A percentile compares a stretch with the other conserved stretches of the same genome.
Conservation (phyloP, 2,329 filamentous ascomycete species). For the Pseudocercospora ulei region DNA sequence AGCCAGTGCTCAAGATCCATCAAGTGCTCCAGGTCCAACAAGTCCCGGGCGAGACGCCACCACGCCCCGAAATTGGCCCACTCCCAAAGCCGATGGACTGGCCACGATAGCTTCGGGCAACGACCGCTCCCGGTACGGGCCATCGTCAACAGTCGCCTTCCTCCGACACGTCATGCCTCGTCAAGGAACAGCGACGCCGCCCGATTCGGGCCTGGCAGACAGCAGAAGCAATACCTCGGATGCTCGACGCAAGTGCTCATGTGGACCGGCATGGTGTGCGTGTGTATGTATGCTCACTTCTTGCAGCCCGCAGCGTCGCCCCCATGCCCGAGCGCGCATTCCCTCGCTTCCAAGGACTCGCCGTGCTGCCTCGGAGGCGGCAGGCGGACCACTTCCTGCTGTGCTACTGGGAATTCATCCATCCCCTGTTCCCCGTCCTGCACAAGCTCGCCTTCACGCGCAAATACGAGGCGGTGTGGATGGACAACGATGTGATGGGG, state of each 20-base stretch:
- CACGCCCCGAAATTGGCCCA: conserved; percentile 8
- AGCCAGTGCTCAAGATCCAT: background rate
- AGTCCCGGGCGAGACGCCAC: conserved; percentile 1
- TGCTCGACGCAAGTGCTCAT: background rate
- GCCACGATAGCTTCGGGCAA: conserved; percentile 21
- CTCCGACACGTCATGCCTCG: conserved; percentile 22
- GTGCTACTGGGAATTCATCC: conserved; percentile 28
- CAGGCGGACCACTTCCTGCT: conserved; percentile 26
- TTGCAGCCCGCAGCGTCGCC: conserved; percentile 3
- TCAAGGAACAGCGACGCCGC: conserved; percentile 17
- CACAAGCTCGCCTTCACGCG: conserved; percentile 24
- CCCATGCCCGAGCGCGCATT: conserved; percentile 19
- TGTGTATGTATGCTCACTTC: background rate
- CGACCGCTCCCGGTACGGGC: conserved; percentile 23
- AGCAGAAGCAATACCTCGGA: conserved; percentile 10
- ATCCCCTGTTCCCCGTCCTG: conserved; percentile 27
- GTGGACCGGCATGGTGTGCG: background rate
- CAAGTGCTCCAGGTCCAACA: conserved; percentile 3
- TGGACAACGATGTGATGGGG: conserved; percentile 12
- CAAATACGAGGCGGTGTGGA: conserved; percentile 25
- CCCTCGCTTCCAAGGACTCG: conserved; percentile 17
- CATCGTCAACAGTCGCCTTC: conserved; percentile 26
- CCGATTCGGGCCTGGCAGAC: conserved; percentile 3
- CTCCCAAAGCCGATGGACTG: conserved; percentile 20
- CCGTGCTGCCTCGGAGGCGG: conserved; percentile 23